Evolutionary conservation across 345 rosid species (phyloP).

Genomic region (Gossypium rotundifolium): DNA sequence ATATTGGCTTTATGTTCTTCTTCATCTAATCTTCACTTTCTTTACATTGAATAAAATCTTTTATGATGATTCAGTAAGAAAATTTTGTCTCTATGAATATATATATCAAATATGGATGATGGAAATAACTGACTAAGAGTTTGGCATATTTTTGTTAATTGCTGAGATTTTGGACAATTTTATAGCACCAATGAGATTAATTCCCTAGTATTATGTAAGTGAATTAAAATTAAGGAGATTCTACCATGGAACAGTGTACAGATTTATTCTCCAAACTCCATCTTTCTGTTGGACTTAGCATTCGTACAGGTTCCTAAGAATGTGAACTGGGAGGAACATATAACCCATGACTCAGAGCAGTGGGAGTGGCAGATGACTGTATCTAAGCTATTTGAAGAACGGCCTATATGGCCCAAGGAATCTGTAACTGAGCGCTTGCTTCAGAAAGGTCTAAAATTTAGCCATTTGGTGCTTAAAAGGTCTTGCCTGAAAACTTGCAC

Average conservation of each 20-base stretch:
- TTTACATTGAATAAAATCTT: background rate
- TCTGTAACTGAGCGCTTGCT: slow-evolving; percentile 61
- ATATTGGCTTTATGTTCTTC: background rate
- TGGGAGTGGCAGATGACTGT: slow-evolving; percentile 74
- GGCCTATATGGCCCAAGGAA: slow-evolving; percentile 84
- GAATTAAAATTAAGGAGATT: background rate
- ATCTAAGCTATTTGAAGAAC: slow-evolving; percentile 76
- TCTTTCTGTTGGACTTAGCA: slow-evolving; percentile 44
- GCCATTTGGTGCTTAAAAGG: slow-evolving; percentile 67
- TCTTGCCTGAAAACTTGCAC: slow-evolving; percentile 19
- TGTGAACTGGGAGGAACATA: slow-evolving; percentile 60
- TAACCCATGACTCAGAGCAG: slow-evolving; percentile 46
- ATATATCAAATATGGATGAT: background rate
- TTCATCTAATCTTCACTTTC: background rate
- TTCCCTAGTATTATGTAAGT: background rate
- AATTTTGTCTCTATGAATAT: background rate
- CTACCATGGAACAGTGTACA: background rate
- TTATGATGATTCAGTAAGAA: background rate
- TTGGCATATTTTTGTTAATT: background rate
- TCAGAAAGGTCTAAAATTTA: slow-evolving; percentile 59
- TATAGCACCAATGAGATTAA: background rate
- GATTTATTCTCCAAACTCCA: background rate
- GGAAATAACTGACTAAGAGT: background rate
- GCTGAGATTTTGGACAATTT: background rate
- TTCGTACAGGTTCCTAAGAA: slow-evolving; percentile 82